Conservation (phyloP, 192 early-diverging fungal genomes). For the Gaertneriomyces sp. region DNA sequence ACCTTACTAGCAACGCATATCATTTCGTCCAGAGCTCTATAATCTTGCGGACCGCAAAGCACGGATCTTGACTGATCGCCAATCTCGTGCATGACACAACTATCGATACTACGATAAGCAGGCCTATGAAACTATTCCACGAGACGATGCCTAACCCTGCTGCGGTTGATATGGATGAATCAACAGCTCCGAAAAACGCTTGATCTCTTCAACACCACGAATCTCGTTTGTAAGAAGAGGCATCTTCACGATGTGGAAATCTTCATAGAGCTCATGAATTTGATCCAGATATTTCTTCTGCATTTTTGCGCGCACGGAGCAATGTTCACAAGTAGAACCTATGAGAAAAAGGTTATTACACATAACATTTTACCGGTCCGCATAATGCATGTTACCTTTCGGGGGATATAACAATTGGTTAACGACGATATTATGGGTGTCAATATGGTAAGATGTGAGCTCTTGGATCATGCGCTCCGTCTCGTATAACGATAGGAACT, state of each 20-base stretch:
- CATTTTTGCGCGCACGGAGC: constrained; percentile 93
- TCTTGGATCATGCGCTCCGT: constrained; percentile 99
- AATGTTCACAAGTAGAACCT: constrained; percentile 60
- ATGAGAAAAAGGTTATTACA: background rate
- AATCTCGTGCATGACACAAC: too few species aligned
- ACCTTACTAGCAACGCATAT: too few species aligned
- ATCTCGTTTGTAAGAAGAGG: constrained; percentile 96
- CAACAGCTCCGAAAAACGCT: constrained; percentile 88
- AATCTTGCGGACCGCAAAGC: too few species aligned
- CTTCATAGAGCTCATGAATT: constrained; percentile 98
- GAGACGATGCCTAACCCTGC: background rate
- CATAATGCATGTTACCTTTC: constrained; percentile 50
- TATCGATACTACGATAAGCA: too few species aligned
- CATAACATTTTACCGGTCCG: background rate
- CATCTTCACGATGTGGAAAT: constrained; percentile 94
- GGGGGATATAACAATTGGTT: constrained; percentile 97
- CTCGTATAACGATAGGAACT: constrained; percentile 99
- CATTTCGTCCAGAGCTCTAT: too few species aligned
- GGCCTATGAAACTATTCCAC: too few species aligned
- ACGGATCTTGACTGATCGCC: too few species aligned
- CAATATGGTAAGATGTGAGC: constrained; percentile 93
- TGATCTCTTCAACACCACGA: constrained; percentile 88
- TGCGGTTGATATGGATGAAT: constrained; percentile 66
- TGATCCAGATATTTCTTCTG: constrained; percentile 98
- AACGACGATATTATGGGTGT: constrained; percentile 99